phyloP scores from a whole-genome alignment of 768 basidiomycete genomes.

The Amanita pseudoporphyria region DNA sequence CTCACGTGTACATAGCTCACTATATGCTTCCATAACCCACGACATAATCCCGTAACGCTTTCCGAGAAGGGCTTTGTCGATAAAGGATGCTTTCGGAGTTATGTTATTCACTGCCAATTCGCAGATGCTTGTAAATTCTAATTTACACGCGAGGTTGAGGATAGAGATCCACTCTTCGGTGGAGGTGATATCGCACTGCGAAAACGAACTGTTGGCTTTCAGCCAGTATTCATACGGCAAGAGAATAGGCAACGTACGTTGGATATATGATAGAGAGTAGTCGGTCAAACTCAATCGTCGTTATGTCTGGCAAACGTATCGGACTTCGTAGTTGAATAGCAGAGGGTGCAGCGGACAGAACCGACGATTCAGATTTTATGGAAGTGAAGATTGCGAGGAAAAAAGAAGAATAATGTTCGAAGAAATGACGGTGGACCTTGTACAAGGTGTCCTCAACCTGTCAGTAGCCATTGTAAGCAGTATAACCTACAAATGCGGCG shows the following conservation, averaged over 20 bases:
- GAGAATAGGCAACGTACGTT: conserved; percentile 14
- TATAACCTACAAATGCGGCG: not conserved
- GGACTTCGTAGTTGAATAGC: conserved; percentile 4
- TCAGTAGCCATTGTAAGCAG: not conserved
- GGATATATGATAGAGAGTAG: conserved; percentile 26
- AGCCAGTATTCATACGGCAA: not conserved
- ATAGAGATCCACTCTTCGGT: conserved; percentile 28
- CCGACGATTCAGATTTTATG: not conserved
- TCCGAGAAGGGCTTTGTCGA: conserved; percentile 25
- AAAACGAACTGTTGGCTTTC: conserved; percentile 18
- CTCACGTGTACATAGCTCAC: conserved; percentile 20
- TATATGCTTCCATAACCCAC: conserved; percentile 29
- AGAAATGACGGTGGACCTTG: conserved; percentile 21
- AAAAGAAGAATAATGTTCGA: conserved; percentile 13
- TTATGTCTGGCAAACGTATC: conserved; percentile 24
- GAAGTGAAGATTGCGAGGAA: conserved; percentile 6
- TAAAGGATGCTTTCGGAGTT: conserved; percentile 14
- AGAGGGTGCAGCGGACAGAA: not conserved
- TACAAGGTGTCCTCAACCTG: conserved; percentile 21
- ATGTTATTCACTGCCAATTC: conserved; percentile 25
- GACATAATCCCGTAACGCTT: conserved; percentile 17
- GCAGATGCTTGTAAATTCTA: conserved; percentile 20
- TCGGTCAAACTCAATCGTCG: conserved; percentile 25
- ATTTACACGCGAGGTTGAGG: conserved; percentile 20
- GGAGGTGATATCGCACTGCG: conserved; percentile 20